A percentile compares a stretch with the other conserved stretches of the same genome.
Conservation (phyloP, 2,329 filamentous ascomycete species). For the Epichloe hybrida region DNA sequence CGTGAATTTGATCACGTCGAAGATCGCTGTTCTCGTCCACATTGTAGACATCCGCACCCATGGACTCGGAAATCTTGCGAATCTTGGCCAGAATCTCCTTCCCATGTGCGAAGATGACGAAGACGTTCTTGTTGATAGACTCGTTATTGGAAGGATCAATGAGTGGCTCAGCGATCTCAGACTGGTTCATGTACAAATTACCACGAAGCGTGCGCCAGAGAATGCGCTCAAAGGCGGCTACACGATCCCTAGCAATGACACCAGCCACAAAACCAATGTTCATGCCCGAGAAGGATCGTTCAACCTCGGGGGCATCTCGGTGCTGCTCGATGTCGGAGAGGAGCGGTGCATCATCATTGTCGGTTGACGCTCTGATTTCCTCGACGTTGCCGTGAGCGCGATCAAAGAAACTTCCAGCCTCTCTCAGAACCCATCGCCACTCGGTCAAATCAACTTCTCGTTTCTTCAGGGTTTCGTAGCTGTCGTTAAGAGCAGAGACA, state of each 20-base stretch:
- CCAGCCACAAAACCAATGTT: conserved; percentile 98
- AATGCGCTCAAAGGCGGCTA: conserved; percentile 92
- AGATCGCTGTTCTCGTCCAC: conserved; percentile 97
- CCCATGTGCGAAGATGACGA: conserved; percentile 97
- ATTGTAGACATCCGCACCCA: conserved; percentile 89
- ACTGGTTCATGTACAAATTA: conserved; percentile 99
- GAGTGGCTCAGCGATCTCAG: conserved; percentile 88
- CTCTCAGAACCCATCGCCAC: conserved; percentile 94
- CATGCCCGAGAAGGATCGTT: conserved; percentile 88
- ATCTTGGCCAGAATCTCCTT: conserved; percentile 99
- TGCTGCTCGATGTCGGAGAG: conserved; percentile 88
- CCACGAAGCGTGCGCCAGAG: conserved; percentile 93
- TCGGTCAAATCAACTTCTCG: conserved; percentile 92
- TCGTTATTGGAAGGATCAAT: conserved; percentile 89
- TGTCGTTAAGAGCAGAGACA: conserved; percentile 85
- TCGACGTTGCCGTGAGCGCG: conserved; percentile 91
- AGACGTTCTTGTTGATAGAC: conserved; percentile 89
- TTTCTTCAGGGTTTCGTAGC: conserved; percentile 97
- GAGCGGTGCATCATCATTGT: conserved; percentile 84
- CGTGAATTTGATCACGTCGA: conserved; percentile 87
- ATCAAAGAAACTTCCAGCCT: conserved; percentile 96
- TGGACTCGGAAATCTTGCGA: conserved; percentile 94
- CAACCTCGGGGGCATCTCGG: conserved; percentile 51
- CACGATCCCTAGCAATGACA: conserved; percentile 84
- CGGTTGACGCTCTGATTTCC: conserved; percentile 82